Evolutionary conservation across 345 rosid genomes (phyloP).

Genomic region (Eutrema japonicum): DNA sequence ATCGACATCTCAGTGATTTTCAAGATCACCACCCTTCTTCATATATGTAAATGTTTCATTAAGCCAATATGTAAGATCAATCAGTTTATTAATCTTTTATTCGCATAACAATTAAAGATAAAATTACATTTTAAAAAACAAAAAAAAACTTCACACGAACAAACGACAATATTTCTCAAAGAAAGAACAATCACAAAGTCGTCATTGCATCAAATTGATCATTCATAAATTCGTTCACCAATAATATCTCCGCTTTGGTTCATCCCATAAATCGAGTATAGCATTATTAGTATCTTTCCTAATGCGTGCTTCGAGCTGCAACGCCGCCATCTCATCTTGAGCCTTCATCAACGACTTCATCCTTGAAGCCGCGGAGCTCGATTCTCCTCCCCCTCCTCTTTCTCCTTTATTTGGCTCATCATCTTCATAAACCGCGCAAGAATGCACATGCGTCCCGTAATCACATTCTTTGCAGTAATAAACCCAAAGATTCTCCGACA

Average conservation of each 20-base stretch:
- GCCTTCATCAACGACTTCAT: slow-evolving; percentile 34
- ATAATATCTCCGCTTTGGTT: slow-evolving; percentile 28
- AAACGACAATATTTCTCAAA: background rate
- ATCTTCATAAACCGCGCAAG: slow-evolving; percentile 15
- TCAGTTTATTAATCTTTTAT: background rate
- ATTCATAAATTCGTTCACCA: slow-evolving; percentile 20
- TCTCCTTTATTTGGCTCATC: background rate
- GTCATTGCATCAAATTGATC: background rate
- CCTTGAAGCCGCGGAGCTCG: slow-evolving; percentile 4
- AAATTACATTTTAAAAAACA: background rate
- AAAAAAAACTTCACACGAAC: background rate
- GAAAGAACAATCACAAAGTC: slow-evolving; percentile 2
- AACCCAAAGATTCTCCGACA: slow-evolving; percentile 20
- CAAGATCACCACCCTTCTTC: background rate
- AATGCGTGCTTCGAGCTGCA: slow-evolving; percentile 32
- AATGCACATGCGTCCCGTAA: slow-evolving; percentile 32
- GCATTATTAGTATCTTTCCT: background rate
- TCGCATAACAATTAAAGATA: background rate
- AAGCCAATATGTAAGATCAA: background rate
- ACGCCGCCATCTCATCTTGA: slow-evolving; percentile 24
- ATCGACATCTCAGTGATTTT: no score
- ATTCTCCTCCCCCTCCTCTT: slow-evolving; percentile 28
- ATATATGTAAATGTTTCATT: no score
- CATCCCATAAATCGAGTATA: slow-evolving; percentile 29
- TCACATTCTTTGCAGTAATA: slow-evolving; percentile 29